These are phyloP conservation scores for Trichoderma polysporum DNA, from an alignment of 2,329 filamentous ascomycete species.

Conservation along the genomic window DNA sequence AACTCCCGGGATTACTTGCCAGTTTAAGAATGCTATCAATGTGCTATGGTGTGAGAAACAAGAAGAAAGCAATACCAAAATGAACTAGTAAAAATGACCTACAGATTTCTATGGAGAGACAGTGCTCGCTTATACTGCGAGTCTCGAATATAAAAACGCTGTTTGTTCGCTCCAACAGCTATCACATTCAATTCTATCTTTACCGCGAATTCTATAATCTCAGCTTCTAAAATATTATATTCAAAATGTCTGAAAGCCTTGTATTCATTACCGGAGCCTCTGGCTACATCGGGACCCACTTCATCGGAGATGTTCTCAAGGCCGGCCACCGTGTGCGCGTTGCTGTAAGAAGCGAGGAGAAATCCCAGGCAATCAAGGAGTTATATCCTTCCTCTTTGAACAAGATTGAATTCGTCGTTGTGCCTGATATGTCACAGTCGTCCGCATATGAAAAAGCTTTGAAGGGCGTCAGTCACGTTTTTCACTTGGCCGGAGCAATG, in stretches of 20 bases:
- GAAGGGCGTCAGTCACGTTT: slow-evolving; percentile 37
- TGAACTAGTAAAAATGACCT: neutral
- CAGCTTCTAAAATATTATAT: neutral
- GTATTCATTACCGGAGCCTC: slow-evolving; percentile 24
- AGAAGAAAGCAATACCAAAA: neutral
- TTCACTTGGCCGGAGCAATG: slow-evolving; percentile 30
- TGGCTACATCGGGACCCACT: slow-evolving; percentile 23
- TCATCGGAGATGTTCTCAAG: slow-evolving; percentile 14
- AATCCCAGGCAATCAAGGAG: slow-evolving; percentile 14
- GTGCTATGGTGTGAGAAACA: neutral
- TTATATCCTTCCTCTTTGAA: slow-evolving; percentile 4
- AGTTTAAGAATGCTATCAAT: neutral
- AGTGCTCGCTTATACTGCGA: neutral
- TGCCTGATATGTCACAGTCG: slow-evolving; percentile 29
- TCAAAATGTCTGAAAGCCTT: neutral
- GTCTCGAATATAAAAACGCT: neutral
- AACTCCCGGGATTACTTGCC: slow-evolving; percentile 1
- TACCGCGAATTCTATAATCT: too few relatives aligned
- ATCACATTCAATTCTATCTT: neutral
- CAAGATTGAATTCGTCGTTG: slow-evolving; percentile 17
- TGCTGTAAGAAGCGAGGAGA: slow-evolving; percentile 20
- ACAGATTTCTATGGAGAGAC: neutral
- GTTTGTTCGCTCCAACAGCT: neutral
- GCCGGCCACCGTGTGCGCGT: slow-evolving; percentile 22
- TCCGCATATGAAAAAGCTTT: slow-evolving; percentile 39